Percentiles rank a stretch among this genome's conserved stretches.
Conservation (phyloP, 2,329 filamentous ascomycete species). For the Aspergillus amoenus region DNA sequence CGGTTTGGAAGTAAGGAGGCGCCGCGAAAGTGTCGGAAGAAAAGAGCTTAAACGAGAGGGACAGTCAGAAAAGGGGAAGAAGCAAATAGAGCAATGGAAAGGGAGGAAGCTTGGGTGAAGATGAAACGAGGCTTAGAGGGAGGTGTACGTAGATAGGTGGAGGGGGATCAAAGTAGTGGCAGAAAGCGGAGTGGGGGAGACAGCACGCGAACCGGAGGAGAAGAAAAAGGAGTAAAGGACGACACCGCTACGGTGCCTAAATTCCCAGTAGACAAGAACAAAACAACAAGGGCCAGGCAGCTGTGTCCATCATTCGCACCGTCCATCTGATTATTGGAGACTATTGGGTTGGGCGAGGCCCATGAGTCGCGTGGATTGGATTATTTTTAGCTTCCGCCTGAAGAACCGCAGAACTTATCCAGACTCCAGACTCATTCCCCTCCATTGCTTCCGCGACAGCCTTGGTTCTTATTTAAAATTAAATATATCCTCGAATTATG, state of each 20-base stretch:
- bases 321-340: background rate
- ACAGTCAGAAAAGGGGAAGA: background rate
- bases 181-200: conserved; percentile 2
- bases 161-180: conserved; percentile 25
- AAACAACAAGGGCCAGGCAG: background rate
- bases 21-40: background rate
- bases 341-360: background rate
- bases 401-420: conserved; percentile 13
- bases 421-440: background rate
- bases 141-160: conserved; percentile 9
- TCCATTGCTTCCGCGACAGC: background rate
- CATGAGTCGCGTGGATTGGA: conserved; percentile 9
- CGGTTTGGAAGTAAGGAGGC: conserved; percentile 9
- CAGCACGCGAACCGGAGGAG: conserved; percentile 24
- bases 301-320: background rate
- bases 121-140: conserved; percentile 4
- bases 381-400: conserved; percentile 14
- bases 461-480: background rate
- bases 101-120: background rate
- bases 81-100: background rate
- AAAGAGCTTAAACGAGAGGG: background rate
- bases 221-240: conserved; percentile 4
- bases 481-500: conserved; percentile 18
- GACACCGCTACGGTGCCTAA: background rate
- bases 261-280: background rate